Evolutionary conservation across 192 early-diverging fungal genomes (phyloP), one percentile per base, ranked within the genome.

Genomic region (Linnemannia hyalina): DNA sequence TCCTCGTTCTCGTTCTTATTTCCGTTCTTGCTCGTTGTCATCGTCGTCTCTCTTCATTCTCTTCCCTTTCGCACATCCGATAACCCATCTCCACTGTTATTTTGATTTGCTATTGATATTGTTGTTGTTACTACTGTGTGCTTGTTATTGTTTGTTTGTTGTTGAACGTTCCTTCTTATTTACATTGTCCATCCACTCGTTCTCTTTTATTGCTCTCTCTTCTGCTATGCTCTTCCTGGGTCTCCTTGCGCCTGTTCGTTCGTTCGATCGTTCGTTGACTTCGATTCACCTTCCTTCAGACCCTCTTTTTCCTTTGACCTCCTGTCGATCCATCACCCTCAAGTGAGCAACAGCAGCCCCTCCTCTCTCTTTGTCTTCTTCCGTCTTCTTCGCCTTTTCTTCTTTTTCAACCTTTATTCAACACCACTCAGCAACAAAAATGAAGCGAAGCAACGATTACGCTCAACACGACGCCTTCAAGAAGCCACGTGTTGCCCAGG

Each of bases 401-500:
- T 35, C 35, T 63, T n/a, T 32, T 65, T 9, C 29, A 32, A 32
- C 60, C 60, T 32, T 52, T 65, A n/a, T 15, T 36, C 55, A 16
- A 20, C 46, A 74, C 26, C 73, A 68, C 29, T 10, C 38, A 52
- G 18, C 55, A 74, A 49, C 70, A 44, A 74, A 46, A 72, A 93
- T 93, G 92, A 93, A 92, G 89, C 89, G 92, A 82, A 90, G 89
- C 76, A 93, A 88, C 88, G 92, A 93, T 77, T 93, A 92, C 84
- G 90, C 83, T 71, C 90, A 90, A 70, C 83, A 89, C 75, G 90
- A 92, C 54, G 90, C 80, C 60, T 90, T 87, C 76, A 93, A 93
- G 78, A 93, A 93, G 72, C 92, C 89, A 38, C 89, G 93, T 22
- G 93, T 91, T 46, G 88, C 87, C 38, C 93, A 92, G 80, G 77